Evolutionary conservation across 192 early-diverging fungal species (phyloP), one percentile per base, ranked within the genome.

Genomic region (Coemansia sp.): DNA sequence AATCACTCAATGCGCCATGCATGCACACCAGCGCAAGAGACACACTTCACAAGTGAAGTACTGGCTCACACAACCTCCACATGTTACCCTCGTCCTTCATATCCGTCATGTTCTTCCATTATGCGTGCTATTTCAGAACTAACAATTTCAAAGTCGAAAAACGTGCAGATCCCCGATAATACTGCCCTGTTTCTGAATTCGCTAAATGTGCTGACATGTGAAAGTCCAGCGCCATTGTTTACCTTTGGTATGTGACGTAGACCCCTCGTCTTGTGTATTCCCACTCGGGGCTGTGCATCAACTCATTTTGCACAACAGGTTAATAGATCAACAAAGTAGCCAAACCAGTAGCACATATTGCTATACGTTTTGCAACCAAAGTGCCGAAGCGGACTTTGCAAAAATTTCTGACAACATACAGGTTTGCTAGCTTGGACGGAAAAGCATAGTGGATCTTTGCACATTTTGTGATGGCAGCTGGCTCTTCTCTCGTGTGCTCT

Each of bases 121-220:
- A 8, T 19, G 48, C 48, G 7, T 49, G 19, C 19, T 21, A 7
- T 21, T 21, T 49, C 19, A 49, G 41, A 45, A n/a, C 41, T 45
- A 45, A 2, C 11, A 45, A 45, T 2, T 2, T 5, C 4, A 41
- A 5, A 27, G 27, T 27, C 27, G 27, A 27, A 5, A 27, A 27
- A 27, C 27, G 27, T 35, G 32, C 32, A 35, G 32, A 35, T 6
- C 32, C 7, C 32, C 32, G 32, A 35, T 35, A 45, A 45, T 45
- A 12, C 14, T n/a, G 14, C 41, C 41, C 52, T 24, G 22, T 54
- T 32, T 56, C 54, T 35, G 27, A 19, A 29, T 49, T 21, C n/a
- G 43, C 43, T 29, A 10, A 17, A 53, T 63, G 61, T 52, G 45
- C 56, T 49, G 48, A 58, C 64, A 51, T 51, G 45, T 56, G 64